These are phyloP conservation scores for Fusarium sulawesiense DNA, from an alignment of 2,329 filamentous ascomycete genomes.

Conservation along the genomic window DNA sequence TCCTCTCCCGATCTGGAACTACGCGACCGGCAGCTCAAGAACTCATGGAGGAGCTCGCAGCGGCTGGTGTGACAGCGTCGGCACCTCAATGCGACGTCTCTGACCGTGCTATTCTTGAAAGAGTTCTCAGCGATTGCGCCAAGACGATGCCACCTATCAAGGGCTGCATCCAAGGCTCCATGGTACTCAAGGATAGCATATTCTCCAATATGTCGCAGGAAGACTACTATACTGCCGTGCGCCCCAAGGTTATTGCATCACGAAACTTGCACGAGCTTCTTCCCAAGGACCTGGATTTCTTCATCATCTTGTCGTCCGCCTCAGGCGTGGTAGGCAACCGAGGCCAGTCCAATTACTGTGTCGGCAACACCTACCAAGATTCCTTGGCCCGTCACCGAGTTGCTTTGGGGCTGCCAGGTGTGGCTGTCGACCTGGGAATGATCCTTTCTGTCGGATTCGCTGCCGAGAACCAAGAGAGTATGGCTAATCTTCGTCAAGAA, in stretches of 20 bases:
- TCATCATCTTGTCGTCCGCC: slow-evolving; percentile 64
- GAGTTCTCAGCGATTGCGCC: slow-evolving; percentile 39
- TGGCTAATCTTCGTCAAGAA: slow-evolving; percentile 3
- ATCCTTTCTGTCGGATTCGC: slow-evolving; percentile 64
- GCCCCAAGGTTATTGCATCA: slow-evolving; percentile 64
- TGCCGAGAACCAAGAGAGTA: slow-evolving; percentile 54
- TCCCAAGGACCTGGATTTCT: slow-evolving; percentile 59
- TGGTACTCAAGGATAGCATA: slow-evolving; percentile 60
- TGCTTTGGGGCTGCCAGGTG: slow-evolving; percentile 36
- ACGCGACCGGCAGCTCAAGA: not conserved
- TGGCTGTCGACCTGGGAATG: slow-evolving; percentile 64
- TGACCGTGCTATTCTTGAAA: slow-evolving; percentile 48
- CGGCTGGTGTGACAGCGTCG: slow-evolving; percentile 40
- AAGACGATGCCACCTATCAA: slow-evolving; percentile 52
- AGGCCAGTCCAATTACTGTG: slow-evolving; percentile 65
- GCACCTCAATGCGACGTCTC: slow-evolving; percentile 62
- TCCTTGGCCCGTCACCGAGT: slow-evolving; percentile 5
- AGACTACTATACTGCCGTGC: slow-evolving; percentile 60
- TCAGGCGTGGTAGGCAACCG: slow-evolving; percentile 64
- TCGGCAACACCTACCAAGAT: slow-evolving; percentile 53
- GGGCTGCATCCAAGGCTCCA: slow-evolving; percentile 59
- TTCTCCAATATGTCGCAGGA: slow-evolving; percentile 65
- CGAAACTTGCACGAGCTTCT: slow-evolving; percentile 63
- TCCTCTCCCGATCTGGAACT: not conserved
- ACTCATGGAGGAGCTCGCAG: slow-evolving; percentile 26